Conservation (phyloP, 2,329 filamentous ascomycete species). For the Colletotrichum melonis region DNA sequence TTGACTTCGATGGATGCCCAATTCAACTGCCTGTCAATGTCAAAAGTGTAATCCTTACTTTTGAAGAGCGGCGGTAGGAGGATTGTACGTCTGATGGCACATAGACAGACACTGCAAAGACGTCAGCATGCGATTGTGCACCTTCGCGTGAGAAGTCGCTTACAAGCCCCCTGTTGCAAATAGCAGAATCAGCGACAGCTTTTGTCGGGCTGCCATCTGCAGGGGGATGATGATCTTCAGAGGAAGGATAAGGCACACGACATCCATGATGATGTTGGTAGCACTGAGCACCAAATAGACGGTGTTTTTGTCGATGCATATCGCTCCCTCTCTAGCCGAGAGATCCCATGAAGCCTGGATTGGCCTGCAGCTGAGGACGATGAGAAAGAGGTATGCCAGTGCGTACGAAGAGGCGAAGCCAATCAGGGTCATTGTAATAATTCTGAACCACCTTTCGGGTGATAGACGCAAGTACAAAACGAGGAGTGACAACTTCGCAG, state of each 20-base stretch:
- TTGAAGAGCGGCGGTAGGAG: slow-evolving; percentile 42
- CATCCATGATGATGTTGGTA: slow-evolving; percentile 34
- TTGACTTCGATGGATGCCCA: slow-evolving; percentile 34
- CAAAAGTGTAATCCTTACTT: slow-evolving; percentile 42
- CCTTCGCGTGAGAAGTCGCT: not conserved
- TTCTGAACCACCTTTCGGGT: slow-evolving; percentile 45
- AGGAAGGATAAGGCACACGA: slow-evolving; percentile 29
- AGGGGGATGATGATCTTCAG: slow-evolving; percentile 32
- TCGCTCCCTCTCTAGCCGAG: not conserved
- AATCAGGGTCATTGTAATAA: slow-evolving; percentile 44
- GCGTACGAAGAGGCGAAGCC: slow-evolving; percentile 44
- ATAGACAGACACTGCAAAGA: slow-evolving; percentile 42
- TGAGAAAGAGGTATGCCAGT: slow-evolving; percentile 37
- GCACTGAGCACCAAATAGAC: slow-evolving; percentile 25
- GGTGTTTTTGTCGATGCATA: slow-evolving; percentile 22
- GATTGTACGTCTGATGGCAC: slow-evolving; percentile 44
- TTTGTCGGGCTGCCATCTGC: slow-evolving; percentile 30
- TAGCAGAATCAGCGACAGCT: slow-evolving; percentile 25
- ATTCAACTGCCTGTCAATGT: slow-evolving; percentile 46
- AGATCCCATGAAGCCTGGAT: slow-evolving; percentile 29
- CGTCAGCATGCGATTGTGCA: not conserved
- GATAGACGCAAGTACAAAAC: slow-evolving; percentile 34
- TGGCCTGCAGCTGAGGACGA: slow-evolving; percentile 37
- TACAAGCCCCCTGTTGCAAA: slow-evolving; percentile 33
- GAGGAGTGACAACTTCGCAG: slow-evolving; percentile 34